Evolutionary conservation across 331 rosid species (phyloP).

Genomic region (Phaseolus coccineus): DNA sequence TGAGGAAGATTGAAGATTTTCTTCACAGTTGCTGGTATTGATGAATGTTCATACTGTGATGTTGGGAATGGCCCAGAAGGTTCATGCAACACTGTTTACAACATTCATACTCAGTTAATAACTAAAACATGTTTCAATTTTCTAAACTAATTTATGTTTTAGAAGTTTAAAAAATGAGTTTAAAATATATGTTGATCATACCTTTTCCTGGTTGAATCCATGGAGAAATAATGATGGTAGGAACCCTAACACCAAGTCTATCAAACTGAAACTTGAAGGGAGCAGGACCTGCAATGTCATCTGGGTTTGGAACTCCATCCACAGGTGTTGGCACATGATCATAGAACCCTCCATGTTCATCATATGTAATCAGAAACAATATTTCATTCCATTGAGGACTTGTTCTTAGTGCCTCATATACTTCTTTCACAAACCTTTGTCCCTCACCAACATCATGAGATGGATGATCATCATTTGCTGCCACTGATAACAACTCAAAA

Average conservation of each 20-base stretch:
- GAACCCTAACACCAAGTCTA: constrained; percentile 87
- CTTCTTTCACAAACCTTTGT: constrained; percentile 66
- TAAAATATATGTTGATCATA: background rate
- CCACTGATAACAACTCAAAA: constrained; percentile 53
- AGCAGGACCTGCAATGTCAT: constrained; percentile 62
- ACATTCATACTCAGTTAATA: background rate
- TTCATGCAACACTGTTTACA: constrained; percentile 62
- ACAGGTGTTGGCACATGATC: constrained; percentile 82
- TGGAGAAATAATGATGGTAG: constrained; percentile 73
- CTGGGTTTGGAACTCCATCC: constrained; percentile 71
- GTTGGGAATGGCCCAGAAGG: constrained; percentile 68
- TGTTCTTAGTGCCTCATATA: constrained; percentile 69
- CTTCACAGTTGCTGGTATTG: constrained; percentile 64
- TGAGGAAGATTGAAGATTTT: constrained; percentile 71
- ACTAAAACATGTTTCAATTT: background rate
- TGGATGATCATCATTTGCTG: constrained; percentile 82
- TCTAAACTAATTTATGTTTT: background rate
- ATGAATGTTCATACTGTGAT: constrained; percentile 81
- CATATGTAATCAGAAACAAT: constrained; percentile 66
- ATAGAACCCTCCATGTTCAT: constrained; percentile 86
- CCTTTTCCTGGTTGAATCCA: constrained; percentile 83
- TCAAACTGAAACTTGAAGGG: constrained; percentile 70
- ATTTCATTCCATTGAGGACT: constrained; percentile 89
- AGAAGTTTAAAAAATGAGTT: background rate
- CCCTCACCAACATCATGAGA: constrained; percentile 82